A percentile compares a stretch with the other conserved stretches of the same genome.
Conservation (phyloP, 2,329 filamentous ascomycete genomes). For the Rhynchosporium graminicola region DNA sequence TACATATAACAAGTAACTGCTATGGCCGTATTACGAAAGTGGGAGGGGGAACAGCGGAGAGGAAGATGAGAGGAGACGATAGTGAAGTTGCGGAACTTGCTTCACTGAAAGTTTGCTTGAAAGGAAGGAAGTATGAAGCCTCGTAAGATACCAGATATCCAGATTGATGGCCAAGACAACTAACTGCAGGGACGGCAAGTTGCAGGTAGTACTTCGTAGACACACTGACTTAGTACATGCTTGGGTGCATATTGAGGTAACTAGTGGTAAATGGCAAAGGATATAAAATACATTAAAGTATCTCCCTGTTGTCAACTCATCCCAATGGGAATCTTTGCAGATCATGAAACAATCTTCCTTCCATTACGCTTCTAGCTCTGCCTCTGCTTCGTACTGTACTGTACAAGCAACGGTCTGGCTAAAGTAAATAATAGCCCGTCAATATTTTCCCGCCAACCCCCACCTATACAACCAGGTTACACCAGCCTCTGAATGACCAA, state of each 20-base stretch:
- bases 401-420: conserved; percentile 11
- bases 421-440: background rate
- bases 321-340: conserved; percentile 20
- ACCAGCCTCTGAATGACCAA: too few relatives aligned
- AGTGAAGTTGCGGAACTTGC: background rate
- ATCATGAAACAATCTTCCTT: conserved; percentile 17
- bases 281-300: conserved; percentile 15
- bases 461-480: too few relatives aligned
- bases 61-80: background rate
- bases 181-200: background rate
- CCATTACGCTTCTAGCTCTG: conserved; percentile 2
- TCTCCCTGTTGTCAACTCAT: conserved; percentile 8
- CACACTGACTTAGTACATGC: background rate
- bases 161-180: background rate
- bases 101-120: background rate
- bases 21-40: background rate
- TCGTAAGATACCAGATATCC: background rate
- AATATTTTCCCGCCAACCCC: background rate
- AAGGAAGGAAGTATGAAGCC: background rate
- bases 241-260: background rate
- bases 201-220: too few relatives aligned
- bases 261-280: background rate
- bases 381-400: conserved; percentile 8
- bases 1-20: background rate
- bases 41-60: background rate